A percentile compares a stretch with the other conserved stretches of the same genome.
These are phyloP conservation scores for Gracilariopsis chorda DNA, from an alignment of 23 red algal species.

Conservation along the genomic window DNA sequence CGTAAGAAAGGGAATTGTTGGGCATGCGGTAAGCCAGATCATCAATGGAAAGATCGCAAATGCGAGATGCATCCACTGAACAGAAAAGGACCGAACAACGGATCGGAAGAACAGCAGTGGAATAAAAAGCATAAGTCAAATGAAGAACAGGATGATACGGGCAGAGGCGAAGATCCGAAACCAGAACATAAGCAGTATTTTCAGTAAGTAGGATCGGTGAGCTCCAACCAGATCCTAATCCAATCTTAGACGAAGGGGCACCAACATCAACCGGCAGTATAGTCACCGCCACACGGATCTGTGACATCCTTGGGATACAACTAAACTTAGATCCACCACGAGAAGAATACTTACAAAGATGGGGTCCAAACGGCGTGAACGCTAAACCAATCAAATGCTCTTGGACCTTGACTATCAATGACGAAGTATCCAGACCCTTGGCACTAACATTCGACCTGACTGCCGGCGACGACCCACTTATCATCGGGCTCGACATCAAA, in stretches of 20 bases:
- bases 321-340: background rate
- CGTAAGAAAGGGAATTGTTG: too few species aligned
- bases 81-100: too few species aligned
- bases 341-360: background rate
- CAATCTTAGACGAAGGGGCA: background rate
- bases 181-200: too few species aligned
- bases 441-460: background rate
- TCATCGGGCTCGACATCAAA: background rate
- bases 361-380: background rate
- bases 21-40: too few species aligned
- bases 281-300: background rate
- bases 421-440: background rate
- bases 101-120: too few species aligned
- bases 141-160: too few species aligned
- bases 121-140: too few species aligned
- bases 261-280: background rate
- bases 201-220: too few species aligned
- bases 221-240: too few species aligned
- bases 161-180: too few species aligned
- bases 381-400: background rate
- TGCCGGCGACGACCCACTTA: background rate
- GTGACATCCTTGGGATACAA: background rate
- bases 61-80: too few species aligned
- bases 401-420: background rate
- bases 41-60: too few species aligned